A percentile compares a stretch with the other conserved stretches of the same genome.
Evolutionary conservation across 1,284 basidiomycete genomes (phyloP).

Genomic region (Singerocomus inundabilis): DNA sequence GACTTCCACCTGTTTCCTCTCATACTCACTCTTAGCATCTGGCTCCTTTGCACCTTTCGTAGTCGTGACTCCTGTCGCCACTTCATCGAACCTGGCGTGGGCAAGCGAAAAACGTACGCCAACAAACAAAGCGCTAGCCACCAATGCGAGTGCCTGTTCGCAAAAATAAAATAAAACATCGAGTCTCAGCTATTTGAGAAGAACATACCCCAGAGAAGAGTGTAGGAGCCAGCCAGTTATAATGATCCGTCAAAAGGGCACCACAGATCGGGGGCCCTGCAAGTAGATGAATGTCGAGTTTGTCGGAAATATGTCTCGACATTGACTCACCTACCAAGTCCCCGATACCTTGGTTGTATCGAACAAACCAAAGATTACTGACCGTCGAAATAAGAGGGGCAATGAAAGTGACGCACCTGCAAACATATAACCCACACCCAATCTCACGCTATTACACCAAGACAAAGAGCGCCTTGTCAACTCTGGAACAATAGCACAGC

Average conservation of each 20-base stretch:
- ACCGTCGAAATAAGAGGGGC: background rate
- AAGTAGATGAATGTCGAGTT: background rate
- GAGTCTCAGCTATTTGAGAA: background rate
- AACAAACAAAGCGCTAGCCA: conserved; percentile 7
- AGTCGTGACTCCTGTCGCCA: background rate
- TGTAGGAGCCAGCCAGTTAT: conserved; percentile 32
- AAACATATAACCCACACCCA: conserved; percentile 28
- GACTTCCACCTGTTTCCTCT: background rate
- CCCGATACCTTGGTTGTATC: conserved; percentile 22
- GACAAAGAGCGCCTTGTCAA: background rate
- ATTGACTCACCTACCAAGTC: conserved; percentile 22
- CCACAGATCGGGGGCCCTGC: too few relatives aligned
- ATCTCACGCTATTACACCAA: conserved; percentile 17
- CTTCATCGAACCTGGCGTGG: too few relatives aligned
- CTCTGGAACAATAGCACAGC: background rate
- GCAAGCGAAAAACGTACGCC: conserved; percentile 16
- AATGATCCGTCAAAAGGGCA: conserved; percentile 20
- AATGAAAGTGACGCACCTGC: conserved; percentile 15
- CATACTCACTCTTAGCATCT: background rate
- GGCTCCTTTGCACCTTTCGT: background rate
- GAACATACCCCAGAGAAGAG: conserved; percentile 31
- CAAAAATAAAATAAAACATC: background rate
- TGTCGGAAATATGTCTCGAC: background rate
- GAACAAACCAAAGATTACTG: background rate
- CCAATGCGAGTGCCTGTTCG: conserved; percentile 13